Evolutionary conservation across 2,329 filamentous ascomycete species (phyloP).

Genomic region (Chalaropsis thielavioides): DNA sequence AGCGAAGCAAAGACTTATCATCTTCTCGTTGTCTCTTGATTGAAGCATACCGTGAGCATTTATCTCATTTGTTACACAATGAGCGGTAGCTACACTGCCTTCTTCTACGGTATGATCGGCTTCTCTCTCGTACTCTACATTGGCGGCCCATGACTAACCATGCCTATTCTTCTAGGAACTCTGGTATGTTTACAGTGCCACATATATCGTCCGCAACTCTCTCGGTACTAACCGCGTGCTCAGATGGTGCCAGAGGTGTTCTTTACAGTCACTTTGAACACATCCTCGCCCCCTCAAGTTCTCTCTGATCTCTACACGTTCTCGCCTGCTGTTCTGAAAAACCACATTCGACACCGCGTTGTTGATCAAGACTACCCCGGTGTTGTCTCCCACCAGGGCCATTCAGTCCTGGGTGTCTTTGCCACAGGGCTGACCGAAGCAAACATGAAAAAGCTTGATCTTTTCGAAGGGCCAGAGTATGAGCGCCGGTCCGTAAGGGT

Average conservation of each 20-base stretch:
- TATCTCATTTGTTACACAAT: not conserved
- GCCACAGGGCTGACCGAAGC: slow-evolving; percentile 64
- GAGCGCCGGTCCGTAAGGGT: slow-evolving; percentile 40
- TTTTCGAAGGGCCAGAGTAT: slow-evolving; percentile 72
- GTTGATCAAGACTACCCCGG: slow-evolving; percentile 63
- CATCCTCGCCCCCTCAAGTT: slow-evolving; percentile 33
- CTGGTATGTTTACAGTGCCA: slow-evolving; percentile 23
- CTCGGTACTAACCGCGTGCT: slow-evolving; percentile 19
- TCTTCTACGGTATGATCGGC: slow-evolving; percentile 29
- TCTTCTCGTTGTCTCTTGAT: not conserved
- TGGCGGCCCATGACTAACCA: slow-evolving; percentile 5
- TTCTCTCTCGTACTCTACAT: not conserved
- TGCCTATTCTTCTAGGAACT: slow-evolving; percentile 25
- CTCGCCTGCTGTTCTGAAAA: slow-evolving; percentile 59
- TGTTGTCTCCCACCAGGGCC: slow-evolving; percentile 43
- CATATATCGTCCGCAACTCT: not conserved
- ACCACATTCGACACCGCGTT: slow-evolving; percentile 59
- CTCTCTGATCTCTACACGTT: slow-evolving; percentile 45
- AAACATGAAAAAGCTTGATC: slow-evolving; percentile 61
- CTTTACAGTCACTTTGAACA: slow-evolving; percentile 65
- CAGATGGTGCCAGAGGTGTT: slow-evolving; percentile 78
- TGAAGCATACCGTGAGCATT: not conserved
- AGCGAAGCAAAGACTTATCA: not conserved
- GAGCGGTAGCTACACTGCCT: slow-evolving; percentile 14
- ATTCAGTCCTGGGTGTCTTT: slow-evolving; percentile 57